phyloP scores from a whole-genome alignment of 176 grass and related monocot genomes.

The Saccharum officinarum region DNA sequence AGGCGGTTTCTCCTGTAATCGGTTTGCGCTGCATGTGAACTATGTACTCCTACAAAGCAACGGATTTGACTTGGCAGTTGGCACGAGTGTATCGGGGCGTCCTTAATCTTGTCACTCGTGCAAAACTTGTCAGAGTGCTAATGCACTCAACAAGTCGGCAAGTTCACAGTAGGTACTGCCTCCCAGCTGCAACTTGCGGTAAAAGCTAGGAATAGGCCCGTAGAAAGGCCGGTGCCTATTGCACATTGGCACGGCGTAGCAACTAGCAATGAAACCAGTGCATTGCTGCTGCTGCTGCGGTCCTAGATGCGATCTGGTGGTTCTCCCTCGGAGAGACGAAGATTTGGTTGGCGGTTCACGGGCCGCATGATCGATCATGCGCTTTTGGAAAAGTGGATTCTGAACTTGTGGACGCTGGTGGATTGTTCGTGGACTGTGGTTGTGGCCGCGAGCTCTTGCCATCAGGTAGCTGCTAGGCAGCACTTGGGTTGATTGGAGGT shows the following conservation, averaged over 20 bases:
- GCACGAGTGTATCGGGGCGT: no score
- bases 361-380: conserved; percentile 4
- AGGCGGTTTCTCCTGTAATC: no score
- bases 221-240: neutral
- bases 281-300: no score
- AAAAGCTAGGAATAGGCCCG: neutral
- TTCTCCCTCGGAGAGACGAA: neutral
- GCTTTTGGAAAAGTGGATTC: conserved; percentile 8
- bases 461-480: neutral
- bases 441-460: neutral
- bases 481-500: neutral
- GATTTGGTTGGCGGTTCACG: neutral
- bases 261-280: no score
- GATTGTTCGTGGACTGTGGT: neutral
- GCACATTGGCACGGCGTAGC: neutral
- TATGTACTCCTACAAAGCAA: no score
- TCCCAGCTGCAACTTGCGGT: neutral
- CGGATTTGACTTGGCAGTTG: no score
- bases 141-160: no score
- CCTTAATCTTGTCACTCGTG: no score
- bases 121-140: neutral
- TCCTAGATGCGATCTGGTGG: neutral
- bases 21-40: no score
- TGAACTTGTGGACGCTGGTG: neutral
- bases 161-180: neutral